A percentile compares a stretch with the other conserved stretches of the same genome.
phyloP scores from a whole-genome alignment of 1,284 basidiomycete genomes.

The Ceratobasidium papillatum region DNA sequence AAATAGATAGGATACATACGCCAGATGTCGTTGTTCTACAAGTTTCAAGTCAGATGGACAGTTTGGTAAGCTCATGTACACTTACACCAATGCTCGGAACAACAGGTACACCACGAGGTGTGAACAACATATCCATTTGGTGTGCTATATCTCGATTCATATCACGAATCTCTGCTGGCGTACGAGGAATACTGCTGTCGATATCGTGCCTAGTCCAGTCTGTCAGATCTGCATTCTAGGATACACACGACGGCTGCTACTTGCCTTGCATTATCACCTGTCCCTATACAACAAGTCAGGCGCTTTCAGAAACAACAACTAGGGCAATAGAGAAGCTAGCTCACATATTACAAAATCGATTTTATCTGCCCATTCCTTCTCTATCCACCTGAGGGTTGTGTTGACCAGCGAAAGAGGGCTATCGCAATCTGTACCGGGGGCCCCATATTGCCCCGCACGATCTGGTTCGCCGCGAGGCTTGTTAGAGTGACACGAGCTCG shows the following conservation, averaged over 20 bases:
- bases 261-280: conserved; percentile 89
- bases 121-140: conserved; percentile 77
- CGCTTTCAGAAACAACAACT: neutral
- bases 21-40: conserved; percentile 89
- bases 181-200: conserved; percentile 81
- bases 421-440: conserved; percentile 84
- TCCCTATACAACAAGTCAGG: conserved; percentile 64
- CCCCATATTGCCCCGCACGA: conserved; percentile 65
- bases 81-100: conserved; percentile 79
- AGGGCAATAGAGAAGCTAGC: conserved; percentile 48
- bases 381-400: conserved; percentile 81
- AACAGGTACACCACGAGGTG: conserved; percentile 75
- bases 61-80: neutral
- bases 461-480: conserved; percentile 53
- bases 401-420: conserved; percentile 81
- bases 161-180: conserved; percentile 80
- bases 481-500: conserved; percentile 70
- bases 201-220: conserved; percentile 79
- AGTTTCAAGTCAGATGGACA: neutral
- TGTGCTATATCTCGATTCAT: conserved; percentile 74
- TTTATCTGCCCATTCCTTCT: conserved; percentile 80
- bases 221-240: neutral
- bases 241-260: conserved; percentile 29
- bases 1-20: conserved; percentile 62
- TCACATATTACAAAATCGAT: conserved; percentile 90